These are phyloP conservation scores for Saksenaea oblongispora DNA, from an alignment of 371 early-diverging fungal genomes.

Conservation along the genomic window DNA sequence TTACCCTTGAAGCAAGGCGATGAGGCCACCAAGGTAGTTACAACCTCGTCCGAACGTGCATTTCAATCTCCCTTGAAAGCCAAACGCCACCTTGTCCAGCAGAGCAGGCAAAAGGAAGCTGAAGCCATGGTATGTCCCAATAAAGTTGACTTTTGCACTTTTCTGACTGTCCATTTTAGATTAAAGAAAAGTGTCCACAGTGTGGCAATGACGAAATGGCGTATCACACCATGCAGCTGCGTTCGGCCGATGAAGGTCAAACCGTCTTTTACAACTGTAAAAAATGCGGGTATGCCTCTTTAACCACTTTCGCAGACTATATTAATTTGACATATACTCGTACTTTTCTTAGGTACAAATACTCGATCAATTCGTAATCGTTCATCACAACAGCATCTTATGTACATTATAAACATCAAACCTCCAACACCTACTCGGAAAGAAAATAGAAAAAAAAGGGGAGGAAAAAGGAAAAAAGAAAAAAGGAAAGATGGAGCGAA, in stretches of 20 bases:
- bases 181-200: constrained; percentile 97
- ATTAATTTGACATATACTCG: not conserved
- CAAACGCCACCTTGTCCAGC: constrained; percentile 72
- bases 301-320: not conserved
- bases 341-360: constrained; percentile 37
- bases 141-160: not conserved
- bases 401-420: not conserved
- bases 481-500: no score
- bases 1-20: constrained; percentile 50
- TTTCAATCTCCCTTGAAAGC: constrained; percentile 81
- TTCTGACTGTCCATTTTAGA: constrained; percentile 42
- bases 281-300: constrained; percentile 88
- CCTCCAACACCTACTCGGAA: not conserved
- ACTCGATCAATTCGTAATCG: constrained; percentile 37
- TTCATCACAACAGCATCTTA: not conserved
- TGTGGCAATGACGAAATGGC: constrained; percentile 94
- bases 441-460: not conserved
- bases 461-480: not conserved
- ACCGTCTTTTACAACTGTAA: constrained; percentile 98
- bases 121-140: constrained; percentile 69
- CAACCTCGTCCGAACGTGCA: constrained; percentile 68
- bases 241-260: constrained; percentile 99
- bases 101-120: constrained; percentile 53
- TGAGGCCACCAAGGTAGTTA: constrained; percentile 81
- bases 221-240: constrained; percentile 98